Evolutionary conservation across 2,329 filamentous ascomycete species (phyloP).

Genomic region (Fusarium sterilihyphosum): DNA sequence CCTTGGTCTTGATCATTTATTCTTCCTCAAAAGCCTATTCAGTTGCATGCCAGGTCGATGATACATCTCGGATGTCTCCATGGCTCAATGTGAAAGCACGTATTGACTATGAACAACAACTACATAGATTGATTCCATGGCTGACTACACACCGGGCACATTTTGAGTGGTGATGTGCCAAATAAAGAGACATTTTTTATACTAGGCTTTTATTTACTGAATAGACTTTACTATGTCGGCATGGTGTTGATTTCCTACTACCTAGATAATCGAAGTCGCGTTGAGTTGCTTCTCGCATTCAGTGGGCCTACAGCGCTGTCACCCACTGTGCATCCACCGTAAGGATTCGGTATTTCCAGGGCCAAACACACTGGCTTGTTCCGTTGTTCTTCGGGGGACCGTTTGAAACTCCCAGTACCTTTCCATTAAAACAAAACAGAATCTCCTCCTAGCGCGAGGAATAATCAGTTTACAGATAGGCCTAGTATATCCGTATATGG

Average conservation of each 20-base stretch:
- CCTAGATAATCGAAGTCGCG: not conserved
- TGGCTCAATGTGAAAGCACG: not conserved
- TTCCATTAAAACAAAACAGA: no score
- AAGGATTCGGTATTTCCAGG: not conserved
- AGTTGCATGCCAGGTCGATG: not conserved
- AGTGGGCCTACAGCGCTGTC: not conserved
- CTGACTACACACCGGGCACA: not conserved
- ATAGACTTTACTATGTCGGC: not conserved
- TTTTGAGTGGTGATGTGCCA: not conserved
- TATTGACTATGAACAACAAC: not conserved
- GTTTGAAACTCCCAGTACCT: not conserved
- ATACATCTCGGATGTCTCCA: not conserved
- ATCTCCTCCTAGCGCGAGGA: no score
- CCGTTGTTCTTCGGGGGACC: no score
- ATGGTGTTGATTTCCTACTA: not conserved
- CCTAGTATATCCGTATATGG: not conserved
- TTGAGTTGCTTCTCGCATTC: not conserved
- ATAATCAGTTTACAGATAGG: accelerated
- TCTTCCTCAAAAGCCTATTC: not conserved
- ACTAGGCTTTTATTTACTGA: not conserved
- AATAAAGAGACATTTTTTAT: not conserved
- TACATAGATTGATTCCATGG: not conserved
- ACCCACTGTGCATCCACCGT: not conserved
- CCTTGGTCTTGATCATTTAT: not conserved
- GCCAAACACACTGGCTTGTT: not conserved